phyloP scores from a whole-genome alignment of 805 yeast species.

The Starmerella stellata region DNA sequence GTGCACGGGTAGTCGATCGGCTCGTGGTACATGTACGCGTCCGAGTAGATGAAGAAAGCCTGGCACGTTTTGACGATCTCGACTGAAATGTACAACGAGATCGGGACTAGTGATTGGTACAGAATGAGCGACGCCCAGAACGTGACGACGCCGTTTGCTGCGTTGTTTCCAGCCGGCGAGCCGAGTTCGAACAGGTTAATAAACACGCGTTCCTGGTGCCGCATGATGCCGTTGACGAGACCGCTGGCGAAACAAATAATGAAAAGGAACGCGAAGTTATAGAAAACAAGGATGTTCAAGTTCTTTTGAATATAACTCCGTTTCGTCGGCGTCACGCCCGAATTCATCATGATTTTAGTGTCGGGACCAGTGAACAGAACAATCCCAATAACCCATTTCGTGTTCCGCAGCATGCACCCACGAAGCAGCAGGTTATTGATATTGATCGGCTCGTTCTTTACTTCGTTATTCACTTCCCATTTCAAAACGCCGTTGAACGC shows the following conservation, averaged over 20 bases:
- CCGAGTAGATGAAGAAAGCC: slow-evolving; percentile 60
- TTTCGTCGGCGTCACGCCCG: slow-evolving; percentile 67
- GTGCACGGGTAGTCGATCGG: slow-evolving; percentile 59
- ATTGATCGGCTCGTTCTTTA: slow-evolving; percentile 35
- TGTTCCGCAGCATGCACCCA: slow-evolving; percentile 58
- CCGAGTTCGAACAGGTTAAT: slow-evolving; percentile 41
- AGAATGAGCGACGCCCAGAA: slow-evolving; percentile 58
- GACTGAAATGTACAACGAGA: slow-evolving; percentile 59
- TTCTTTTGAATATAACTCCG: slow-evolving; percentile 49
- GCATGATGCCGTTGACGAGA: slow-evolving; percentile 48
- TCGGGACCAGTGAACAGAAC: slow-evolving; percentile 61
- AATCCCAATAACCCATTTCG: slow-evolving; percentile 57
- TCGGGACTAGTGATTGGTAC: slow-evolving; percentile 64
- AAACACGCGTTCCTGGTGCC: slow-evolving; percentile 30
- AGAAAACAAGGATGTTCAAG: slow-evolving; percentile 46
- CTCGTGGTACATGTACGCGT: slow-evolving; percentile 50
- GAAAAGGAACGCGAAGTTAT: slow-evolving; percentile 48
- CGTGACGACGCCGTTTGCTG: slow-evolving; percentile 48
- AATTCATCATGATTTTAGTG: slow-evolving; percentile 61
- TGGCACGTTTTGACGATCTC: slow-evolving; percentile 67
- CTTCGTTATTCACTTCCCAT: slow-evolving; percentile 11
- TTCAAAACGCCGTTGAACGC: slow-evolving; percentile 28
- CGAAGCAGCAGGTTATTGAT: slow-evolving; percentile 51
- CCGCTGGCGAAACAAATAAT: slow-evolving; percentile 54
- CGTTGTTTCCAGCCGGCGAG: slow-evolving; percentile 41